Evolutionary conservation across 2,329 filamentous ascomycete species (phyloP), one percentile per base, ranked within the genome.

Genomic region (Trichoderma breve): DNA sequence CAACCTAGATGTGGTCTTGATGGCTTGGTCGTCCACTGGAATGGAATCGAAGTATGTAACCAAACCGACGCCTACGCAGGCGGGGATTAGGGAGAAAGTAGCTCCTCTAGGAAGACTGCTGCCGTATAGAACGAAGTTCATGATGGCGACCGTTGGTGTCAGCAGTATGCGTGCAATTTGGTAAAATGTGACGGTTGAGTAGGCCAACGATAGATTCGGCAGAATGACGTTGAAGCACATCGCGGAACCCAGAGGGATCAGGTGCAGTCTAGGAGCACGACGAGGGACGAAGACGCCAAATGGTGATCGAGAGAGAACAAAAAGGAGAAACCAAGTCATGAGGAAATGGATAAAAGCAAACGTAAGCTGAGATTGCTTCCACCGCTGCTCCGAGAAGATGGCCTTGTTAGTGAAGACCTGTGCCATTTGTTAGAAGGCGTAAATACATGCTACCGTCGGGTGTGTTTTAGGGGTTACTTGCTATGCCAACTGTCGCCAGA

Each of bases 201-300:
- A 91, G 34, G 90, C 90, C 57, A 93, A 83, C 1, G 89, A 91
- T 7, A 92, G 81, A 76, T 92, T 92, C 11, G 89, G 90, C 11
- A 92, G 83, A 74, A 92, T 89, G 77, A 92, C 89, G 79, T 92
- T 92, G 72, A 90, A 83, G 66, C 88, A 86, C 90, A 93, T 92
- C 76, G 89, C 87, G 34, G 90, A 77, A 3, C 89, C 88, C n/a
- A 92, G 83, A 3, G 90, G 91, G 21, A 91, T 81, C 70, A 92
- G 87, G 43, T 88, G 85, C 72, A 82, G 81, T 63, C 90, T 80
- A 36, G 86, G 81, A 51, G 87, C 86, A 64, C 86, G 84, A 53
- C 88, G 86, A 2, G 89, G 87, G 18, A 81, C 80, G 78, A 92
- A 92, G 78, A 90, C 86, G 73, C 82, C 84, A 74, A 91, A 85